Percentiles rank a stretch among this genome's conserved stretches.
Conservation (phyloP, 2,329 filamentous ascomycete genomes). For the Fusarium tjaetaba region DNA sequence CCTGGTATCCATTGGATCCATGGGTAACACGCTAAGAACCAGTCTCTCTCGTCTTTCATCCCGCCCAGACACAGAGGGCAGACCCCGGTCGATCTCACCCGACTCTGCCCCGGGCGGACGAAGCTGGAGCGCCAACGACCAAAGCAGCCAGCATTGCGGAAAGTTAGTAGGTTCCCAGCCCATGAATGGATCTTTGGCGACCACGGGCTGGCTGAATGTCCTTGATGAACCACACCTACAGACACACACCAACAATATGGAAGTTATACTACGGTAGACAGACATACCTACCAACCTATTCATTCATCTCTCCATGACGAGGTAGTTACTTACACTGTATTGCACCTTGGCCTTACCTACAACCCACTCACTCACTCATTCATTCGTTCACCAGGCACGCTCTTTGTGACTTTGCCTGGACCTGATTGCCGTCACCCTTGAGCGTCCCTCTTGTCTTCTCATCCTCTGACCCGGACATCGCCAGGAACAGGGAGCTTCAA, state of each 20-base stretch:
- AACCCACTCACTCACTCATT: neutral
- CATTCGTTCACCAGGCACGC: neutral
- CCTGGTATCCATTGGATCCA: neutral
- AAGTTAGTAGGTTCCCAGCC: conserved; percentile 20
- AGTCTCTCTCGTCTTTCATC: conserved; percentile 6
- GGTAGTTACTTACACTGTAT: neutral
- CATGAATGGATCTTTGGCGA: neutral
- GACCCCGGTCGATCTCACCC: conserved; percentile 12
- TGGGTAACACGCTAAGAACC: neutral
- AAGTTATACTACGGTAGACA: neutral
- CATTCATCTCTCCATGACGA: neutral
- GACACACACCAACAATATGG: neutral
- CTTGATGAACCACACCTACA: neutral
- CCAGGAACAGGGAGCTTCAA: conserved; percentile 27
- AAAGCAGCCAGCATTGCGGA: conserved; percentile 30
- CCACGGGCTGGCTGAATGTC: neutral
- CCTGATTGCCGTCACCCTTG: neutral
- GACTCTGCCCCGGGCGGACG: conserved; percentile 18
- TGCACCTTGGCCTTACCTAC: neutral
- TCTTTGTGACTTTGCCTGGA: neutral
- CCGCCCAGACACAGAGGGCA: conserved; percentile 9
- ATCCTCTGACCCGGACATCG: conserved; percentile 5
- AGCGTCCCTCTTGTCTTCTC: neutral
- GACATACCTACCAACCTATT: neutral
- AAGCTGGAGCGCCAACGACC: conserved; percentile 32